These are phyloP conservation scores for Colletotrichum magnum DNA, from an alignment of 2,329 filamentous ascomycete genomes.

Conservation along the genomic window DNA sequence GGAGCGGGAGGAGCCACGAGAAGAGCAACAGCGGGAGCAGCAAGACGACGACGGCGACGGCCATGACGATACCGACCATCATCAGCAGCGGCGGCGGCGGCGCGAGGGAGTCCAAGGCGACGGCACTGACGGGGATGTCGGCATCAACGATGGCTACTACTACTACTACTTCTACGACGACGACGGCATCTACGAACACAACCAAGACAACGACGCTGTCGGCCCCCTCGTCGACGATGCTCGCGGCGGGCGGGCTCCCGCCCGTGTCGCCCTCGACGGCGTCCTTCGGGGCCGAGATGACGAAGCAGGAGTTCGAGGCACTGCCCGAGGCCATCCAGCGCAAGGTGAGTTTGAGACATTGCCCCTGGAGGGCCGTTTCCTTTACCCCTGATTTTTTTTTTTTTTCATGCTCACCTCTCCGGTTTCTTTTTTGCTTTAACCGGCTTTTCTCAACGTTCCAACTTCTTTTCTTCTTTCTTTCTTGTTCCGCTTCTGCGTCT, in stretches of 20 bases:
- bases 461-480: too few species aligned
- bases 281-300: slow-evolving; percentile 46
- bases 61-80: slow-evolving; percentile 4
- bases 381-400: slow-evolving; percentile 6
- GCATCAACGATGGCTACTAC: background rate
- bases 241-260: slow-evolving; percentile 14
- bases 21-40: slow-evolving; percentile 34
- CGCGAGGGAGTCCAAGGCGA: slow-evolving; percentile 2
- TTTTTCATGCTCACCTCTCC: slow-evolving; percentile 30
- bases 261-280: slow-evolving; percentile 41
- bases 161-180: background rate
- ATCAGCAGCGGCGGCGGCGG: slow-evolving; percentile 1
- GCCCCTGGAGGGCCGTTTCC: background rate
- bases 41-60: slow-evolving; percentile 24
- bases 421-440: background rate
- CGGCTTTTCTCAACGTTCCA: too few species aligned
- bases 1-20: slow-evolving; percentile 25
- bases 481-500: too few species aligned
- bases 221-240: slow-evolving; percentile 12
- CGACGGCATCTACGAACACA: background rate
- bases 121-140: background rate
- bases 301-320: slow-evolving; percentile 62
- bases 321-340: slow-evolving; percentile 68
- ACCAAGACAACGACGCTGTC: background rate
- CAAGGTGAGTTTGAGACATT: slow-evolving; percentile 62